Percentiles rank a stretch among this genome's conserved stretches.
These are phyloP conservation scores for Zymoseptoria crescenta DNA, from an alignment of 2,329 filamentous ascomycete species.

Conservation along the genomic window DNA sequence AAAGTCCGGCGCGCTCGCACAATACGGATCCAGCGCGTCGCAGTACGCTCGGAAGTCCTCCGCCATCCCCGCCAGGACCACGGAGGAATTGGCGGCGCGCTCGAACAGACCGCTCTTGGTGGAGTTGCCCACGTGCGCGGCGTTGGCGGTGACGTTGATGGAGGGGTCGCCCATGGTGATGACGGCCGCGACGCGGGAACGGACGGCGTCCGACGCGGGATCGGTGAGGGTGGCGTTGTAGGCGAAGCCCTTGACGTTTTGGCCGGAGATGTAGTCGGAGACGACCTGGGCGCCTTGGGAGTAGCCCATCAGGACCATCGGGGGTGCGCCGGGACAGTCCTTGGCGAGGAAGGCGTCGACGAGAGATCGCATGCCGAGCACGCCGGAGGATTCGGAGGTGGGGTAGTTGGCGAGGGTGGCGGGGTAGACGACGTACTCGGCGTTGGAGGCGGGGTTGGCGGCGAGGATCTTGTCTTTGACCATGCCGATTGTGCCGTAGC, in stretches of 20 bases:
- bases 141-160: conserved; percentile 7
- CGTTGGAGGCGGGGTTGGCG: conserved; percentile 7
- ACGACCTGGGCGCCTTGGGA: conserved; percentile 20
- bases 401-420: conserved; percentile 14
- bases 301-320: conserved; percentile 16
- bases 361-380: conserved; percentile 7
- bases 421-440: conserved; percentile 14
- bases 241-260: conserved; percentile 8
- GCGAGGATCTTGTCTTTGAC: conserved; percentile 13
- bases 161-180: conserved; percentile 16
- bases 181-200: conserved; percentile 8
- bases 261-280: conserved; percentile 12
- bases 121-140: conserved; percentile 16
- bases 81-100: conserved; percentile 4
- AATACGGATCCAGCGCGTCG: conserved; percentile 14
- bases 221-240: conserved; percentile 8
- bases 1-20: conserved; percentile 11
- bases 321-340: conserved; percentile 8
- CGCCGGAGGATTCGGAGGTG: conserved; percentile 14
- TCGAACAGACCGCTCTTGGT: conserved; percentile 14
- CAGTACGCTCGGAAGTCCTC: conserved; percentile 12
- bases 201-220: conserved; percentile 5
- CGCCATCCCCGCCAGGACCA: conserved; percentile 4
- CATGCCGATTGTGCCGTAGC: conserved; percentile 12
- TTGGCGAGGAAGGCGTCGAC: conserved; percentile 10